Evolutionary conservation across 2,329 filamentous ascomycete species (phyloP).

Genomic region (Fusarium decemcellulare): DNA sequence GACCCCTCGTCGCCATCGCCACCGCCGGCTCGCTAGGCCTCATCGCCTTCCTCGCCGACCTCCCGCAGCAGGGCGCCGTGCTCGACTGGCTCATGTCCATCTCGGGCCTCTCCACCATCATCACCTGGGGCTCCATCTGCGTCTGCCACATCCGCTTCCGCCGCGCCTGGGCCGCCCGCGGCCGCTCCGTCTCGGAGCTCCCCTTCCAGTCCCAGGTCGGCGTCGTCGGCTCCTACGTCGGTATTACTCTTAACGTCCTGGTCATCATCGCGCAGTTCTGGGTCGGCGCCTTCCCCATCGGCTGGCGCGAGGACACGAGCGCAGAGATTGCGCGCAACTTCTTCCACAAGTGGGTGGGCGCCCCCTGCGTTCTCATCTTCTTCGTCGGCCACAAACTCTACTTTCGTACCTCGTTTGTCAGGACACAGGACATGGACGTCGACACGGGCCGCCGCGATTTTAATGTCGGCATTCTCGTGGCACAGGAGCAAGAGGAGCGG

Average conservation of each 20-base stretch:
- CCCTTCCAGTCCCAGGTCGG: slow-evolving; percentile 88
- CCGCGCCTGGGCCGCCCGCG: slow-evolving; percentile 78
- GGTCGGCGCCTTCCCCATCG: slow-evolving; percentile 84
- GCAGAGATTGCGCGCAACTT: slow-evolving; percentile 72
- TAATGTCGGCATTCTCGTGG: slow-evolving; percentile 82
- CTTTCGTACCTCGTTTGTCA: slow-evolving; percentile 78
- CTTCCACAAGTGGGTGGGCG: slow-evolving; percentile 80
- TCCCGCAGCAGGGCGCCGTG: slow-evolving; percentile 70
- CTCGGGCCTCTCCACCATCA: slow-evolving; percentile 80
- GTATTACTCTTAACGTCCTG: slow-evolving; percentile 80
- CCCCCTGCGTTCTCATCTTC: slow-evolving; percentile 76
- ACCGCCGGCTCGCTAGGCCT: slow-evolving; percentile 78
- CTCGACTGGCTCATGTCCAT: slow-evolving; percentile 87
- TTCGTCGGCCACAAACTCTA: slow-evolving; percentile 84
- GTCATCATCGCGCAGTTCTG: slow-evolving; percentile 90
- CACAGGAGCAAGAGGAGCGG: slow-evolving; percentile 84
- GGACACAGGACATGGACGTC: slow-evolving; percentile 84
- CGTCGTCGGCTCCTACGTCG: slow-evolving; percentile 83
- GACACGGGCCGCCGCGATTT: slow-evolving; percentile 88
- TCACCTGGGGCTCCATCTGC: slow-evolving; percentile 89
- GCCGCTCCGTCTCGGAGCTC: slow-evolving; percentile 80
- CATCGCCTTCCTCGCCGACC: slow-evolving; percentile 82
- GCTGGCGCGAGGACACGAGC: slow-evolving; percentile 61
- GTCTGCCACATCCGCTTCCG: slow-evolving; percentile 95
- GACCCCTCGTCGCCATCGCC: slow-evolving; percentile 81